Evolutionary conservation across 2,329 filamentous ascomycete species (phyloP).

Genomic region (Alternaria angustiovoidea): DNA sequence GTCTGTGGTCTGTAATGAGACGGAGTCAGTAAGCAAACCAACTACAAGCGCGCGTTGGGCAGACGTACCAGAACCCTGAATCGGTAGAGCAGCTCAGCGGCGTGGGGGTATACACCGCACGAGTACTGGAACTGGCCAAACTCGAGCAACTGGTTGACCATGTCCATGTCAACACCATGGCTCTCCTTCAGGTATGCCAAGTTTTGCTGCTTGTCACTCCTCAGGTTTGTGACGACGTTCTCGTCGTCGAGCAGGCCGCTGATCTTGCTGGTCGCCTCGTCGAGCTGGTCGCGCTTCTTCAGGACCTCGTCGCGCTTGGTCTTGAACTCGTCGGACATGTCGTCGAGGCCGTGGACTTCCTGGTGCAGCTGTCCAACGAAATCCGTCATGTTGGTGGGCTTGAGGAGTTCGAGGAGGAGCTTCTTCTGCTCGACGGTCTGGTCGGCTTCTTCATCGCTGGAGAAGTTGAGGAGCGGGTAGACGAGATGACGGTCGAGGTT

Average conservation of each 20-base stretch:
- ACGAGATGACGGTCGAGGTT: conserved; percentile 96
- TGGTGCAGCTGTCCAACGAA: conserved; percentile 93
- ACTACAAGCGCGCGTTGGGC: neutral
- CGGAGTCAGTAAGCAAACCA: conserved; percentile 7
- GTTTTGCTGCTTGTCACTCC: conserved; percentile 98
- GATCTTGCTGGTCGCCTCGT: conserved; percentile 89
- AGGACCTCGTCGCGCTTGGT: conserved; percentile 91
- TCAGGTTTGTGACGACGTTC: conserved; percentile 86
- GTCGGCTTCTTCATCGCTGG: conserved; percentile 82
- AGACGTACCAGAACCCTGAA: conserved; percentile 80
- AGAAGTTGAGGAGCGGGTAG: conserved; percentile 95
- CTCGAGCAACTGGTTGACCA: conserved; percentile 95
- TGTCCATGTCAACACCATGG: conserved; percentile 91
- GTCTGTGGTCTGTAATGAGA: conserved; percentile 73
- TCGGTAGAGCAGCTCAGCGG: conserved; percentile 92
- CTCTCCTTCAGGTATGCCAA: conserved; percentile 97
- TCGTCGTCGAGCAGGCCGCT: conserved; percentile 85
- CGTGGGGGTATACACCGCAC: conserved; percentile 90
- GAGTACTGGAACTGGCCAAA: conserved; percentile 98
- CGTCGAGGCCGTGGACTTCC: conserved; percentile 81
- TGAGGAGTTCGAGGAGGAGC: conserved; percentile 91
- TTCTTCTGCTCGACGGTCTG: conserved; percentile 75
- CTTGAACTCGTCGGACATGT: conserved; percentile 83
- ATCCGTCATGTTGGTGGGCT: conserved; percentile 99
- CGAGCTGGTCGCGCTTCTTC: conserved; percentile 79